Evolutionary conservation across 108 stramenopile genomes (phyloP).

Genomic region (Skeletonema potamos): DNA sequence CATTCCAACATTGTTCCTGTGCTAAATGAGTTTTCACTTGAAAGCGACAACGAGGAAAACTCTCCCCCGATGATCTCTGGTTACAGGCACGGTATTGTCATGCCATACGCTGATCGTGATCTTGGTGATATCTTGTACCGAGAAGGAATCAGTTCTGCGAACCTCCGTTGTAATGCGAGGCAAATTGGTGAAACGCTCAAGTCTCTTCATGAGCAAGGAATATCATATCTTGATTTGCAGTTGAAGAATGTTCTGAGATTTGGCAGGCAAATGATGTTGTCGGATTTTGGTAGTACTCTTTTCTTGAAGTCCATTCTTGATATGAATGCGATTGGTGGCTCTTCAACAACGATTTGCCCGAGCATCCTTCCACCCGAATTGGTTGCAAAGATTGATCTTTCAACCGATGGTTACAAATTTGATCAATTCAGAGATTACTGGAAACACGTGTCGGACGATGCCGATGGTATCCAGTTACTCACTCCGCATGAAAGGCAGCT

Average conservation of each 20-base stretch:
- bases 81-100: slow-evolving; percentile 62
- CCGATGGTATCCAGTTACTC: slow-evolving; percentile 17
- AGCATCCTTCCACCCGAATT: slow-evolving; percentile 45
- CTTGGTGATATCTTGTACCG: slow-evolving; percentile 43
- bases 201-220: slow-evolving; percentile 60
- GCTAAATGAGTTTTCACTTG: slow-evolving; percentile 31
- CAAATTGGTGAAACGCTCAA: slow-evolving; percentile 54
- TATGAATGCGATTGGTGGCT: slow-evolving; percentile 32
- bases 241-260: slow-evolving; percentile 28
- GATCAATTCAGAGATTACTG: slow-evolving; percentile 23
- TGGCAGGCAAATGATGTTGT: slow-evolving; percentile 15
- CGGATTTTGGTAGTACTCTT: slow-evolving; percentile 49
- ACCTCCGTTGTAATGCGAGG: slow-evolving; percentile 29
- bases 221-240: slow-evolving; percentile 18
- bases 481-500: slow-evolving; percentile 33
- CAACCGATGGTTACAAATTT: slow-evolving; percentile 5
- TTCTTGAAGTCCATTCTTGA: slow-evolving; percentile 51
- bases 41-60: slow-evolving; percentile 45
- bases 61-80: slow-evolving; percentile 41
- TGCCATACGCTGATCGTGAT: slow-evolving; percentile 58
- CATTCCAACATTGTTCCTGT: slow-evolving; percentile 37
- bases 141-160: slow-evolving; percentile 17
- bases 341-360: slow-evolving; percentile 58
- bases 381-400: slow-evolving; percentile 22
- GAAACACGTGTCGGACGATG: slow-evolving; percentile 27